A percentile compares a stretch with the other conserved stretches of the same genome.
Evolutionary conservation across 129 eudicot species (phyloP).

Genomic region (Pulicaria dysenterica): DNA sequence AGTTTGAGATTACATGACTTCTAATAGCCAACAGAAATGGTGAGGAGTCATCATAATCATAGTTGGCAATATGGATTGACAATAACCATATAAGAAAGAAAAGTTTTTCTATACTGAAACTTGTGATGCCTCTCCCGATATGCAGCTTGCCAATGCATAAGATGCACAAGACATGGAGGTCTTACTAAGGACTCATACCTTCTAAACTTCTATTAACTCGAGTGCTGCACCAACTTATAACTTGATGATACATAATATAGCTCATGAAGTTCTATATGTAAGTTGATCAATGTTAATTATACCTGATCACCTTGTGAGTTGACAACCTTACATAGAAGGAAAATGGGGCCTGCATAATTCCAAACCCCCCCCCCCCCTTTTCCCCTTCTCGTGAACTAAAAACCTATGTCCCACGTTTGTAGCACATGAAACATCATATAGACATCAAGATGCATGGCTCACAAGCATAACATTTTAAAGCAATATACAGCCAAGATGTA

Average conservation of each 20-base stretch:
- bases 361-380: too few relatives aligned
- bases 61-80: background rate
- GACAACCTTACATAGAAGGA: too few relatives aligned
- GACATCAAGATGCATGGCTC: too few relatives aligned
- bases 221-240: slow-evolving; percentile 8
- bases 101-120: background rate
- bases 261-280: background rate
- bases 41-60: background rate
- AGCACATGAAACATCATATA: too few relatives aligned
- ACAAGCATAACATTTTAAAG: background rate
- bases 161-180: too few relatives aligned
- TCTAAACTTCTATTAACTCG: slow-evolving; percentile 1
- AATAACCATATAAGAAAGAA: background rate
- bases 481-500: slow-evolving; percentile 1
- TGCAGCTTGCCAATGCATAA: too few relatives aligned
- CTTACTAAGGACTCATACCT: slow-evolving; percentile 10
- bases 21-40: background rate
- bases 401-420: too few relatives aligned
- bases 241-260: background rate
- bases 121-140: too few relatives aligned
- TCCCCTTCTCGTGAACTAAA: too few relatives aligned
- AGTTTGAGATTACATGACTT: background rate
- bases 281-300: too few relatives aligned
- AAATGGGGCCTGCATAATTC: too few relatives aligned
- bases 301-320: too few relatives aligned